Base-by-base conservation (phyloP, 192 early-diverging fungal species). In the Paraglomus brasilianum region DNA sequence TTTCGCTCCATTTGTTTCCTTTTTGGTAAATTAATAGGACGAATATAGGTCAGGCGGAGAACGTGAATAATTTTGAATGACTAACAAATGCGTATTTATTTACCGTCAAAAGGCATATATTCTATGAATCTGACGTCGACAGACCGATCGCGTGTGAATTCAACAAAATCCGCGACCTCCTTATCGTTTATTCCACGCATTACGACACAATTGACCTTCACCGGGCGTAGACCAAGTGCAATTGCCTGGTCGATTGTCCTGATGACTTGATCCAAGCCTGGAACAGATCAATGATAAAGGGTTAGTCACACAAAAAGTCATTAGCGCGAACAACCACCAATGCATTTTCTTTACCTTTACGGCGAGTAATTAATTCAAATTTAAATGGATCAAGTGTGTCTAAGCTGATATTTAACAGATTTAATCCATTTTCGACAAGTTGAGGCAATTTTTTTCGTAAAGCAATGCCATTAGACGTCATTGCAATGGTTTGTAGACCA, bases 71-170 rank as follows among this genome's bases (percentile, higher is more conserved):
- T 30, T 30, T 30, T 30, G 30, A 30, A 3, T 30, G 30, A 30
- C 30, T 30, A 9, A 7, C 4, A 2, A 42, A 41, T 15, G 9
- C 4, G 44, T 41, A 36, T n/a, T n/a, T n/a, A 44, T 73, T 69
- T 77, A 87, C 95, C 96, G 76, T 93, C 95, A 80, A 98, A 98
- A 0, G 96, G 96, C 96, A 97, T 98, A 72, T 97, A 97, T 76
- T 98, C 96, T 74, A 98, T 98, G 77, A 98, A 98, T 17, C 96
- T 80, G 0, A 98, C 86, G 43, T 90, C 87, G 5, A 97, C 64
- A 10, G 84, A 78, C 15, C 85, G 81, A 51, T 92, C 82, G 41
- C 87, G 83, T 6, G 95, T 97, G 75, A 94, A 82, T 39, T 89
- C 88, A 1, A 95, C 90, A 87, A 98, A 96, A 30, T 84, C 79